A percentile compares a stretch with the other conserved stretches of the same genome.
These are phyloP conservation scores for Pseudogymnoascus sp. DNA, from an alignment of 2,329 filamentous ascomycete species.

Conservation along the genomic window DNA sequence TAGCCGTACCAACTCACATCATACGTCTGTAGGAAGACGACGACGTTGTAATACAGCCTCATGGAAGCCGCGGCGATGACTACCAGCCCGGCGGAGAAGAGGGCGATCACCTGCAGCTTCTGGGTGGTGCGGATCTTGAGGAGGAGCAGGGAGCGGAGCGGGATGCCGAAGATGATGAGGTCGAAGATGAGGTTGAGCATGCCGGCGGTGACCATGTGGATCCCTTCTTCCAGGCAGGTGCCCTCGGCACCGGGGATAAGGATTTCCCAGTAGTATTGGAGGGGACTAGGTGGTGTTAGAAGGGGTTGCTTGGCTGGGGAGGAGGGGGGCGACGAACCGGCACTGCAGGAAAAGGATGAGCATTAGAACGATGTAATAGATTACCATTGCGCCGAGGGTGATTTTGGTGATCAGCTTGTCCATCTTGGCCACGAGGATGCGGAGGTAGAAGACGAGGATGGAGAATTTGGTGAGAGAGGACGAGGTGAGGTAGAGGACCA, in stretches of 20 bases:
- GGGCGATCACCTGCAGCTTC: not conserved
- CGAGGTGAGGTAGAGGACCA: slow-evolving; percentile 8
- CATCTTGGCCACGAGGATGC: slow-evolving; percentile 6
- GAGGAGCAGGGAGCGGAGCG: not conserved
- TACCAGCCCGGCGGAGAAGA: not conserved
- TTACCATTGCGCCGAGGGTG: not conserved
- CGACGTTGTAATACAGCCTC: not conserved
- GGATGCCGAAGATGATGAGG: not conserved
- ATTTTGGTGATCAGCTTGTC: slow-evolving; percentile 2
- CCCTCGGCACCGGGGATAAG: not conserved
- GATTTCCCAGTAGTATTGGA: slow-evolving; percentile 1
- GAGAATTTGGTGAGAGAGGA: slow-evolving; percentile 10
- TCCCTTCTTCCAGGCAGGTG: not conserved
- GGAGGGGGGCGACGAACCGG: not conserved
- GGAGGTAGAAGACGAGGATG: slow-evolving; percentile 11
- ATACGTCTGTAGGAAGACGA: not conserved
- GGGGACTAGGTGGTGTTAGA: not conserved
- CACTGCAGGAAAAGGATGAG: slow-evolving; percentile 4
- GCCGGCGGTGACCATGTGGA: not conserved
- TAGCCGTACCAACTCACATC: slow-evolving; percentile 5
- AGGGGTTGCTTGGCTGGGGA: not conserved
- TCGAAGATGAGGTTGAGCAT: not conserved
- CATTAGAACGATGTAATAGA: not conserved
- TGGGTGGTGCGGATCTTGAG: slow-evolving; percentile 8
- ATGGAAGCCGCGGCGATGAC: slow-evolving; percentile 1